Percentiles rank a stretch among this genome's conserved stretches.
Conservation (phyloP, 1,284 basidiomycete species). For the Sphagnurus paluster region DNA sequence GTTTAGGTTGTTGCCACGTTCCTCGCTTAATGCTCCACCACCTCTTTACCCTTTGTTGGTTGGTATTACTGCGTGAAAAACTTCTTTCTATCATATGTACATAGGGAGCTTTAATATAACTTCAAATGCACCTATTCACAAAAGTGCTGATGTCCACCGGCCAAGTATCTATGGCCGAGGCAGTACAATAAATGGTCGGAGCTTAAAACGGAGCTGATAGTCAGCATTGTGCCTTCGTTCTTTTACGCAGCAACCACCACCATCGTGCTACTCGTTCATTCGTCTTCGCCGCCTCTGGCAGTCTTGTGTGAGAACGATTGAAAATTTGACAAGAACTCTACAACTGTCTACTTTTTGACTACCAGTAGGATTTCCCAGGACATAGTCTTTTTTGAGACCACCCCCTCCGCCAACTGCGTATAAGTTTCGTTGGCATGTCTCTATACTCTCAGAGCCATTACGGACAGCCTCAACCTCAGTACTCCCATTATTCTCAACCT, state of each 20-base stretch:
- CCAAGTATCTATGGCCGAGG: no score
- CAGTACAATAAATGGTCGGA: conserved; percentile 33
- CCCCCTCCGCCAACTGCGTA: conserved; percentile 7
- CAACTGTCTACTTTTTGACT: conserved; percentile 18
- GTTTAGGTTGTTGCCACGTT: conserved; percentile 5
- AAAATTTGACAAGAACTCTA: conserved; percentile 30
- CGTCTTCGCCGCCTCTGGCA: conserved; percentile 33
- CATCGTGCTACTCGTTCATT: conserved; percentile 30
- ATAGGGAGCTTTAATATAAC: no score
- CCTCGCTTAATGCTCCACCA: neutral
- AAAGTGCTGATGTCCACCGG: no score
- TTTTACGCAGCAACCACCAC: conserved; percentile 38
- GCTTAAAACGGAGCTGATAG: conserved; percentile 32
- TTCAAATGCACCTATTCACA: no score
- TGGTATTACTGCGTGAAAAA: neutral
- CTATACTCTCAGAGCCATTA: conserved; percentile 41
- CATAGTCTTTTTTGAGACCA: conserved; percentile 17
- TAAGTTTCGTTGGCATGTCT: conserved; percentile 33
- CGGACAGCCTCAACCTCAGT: conserved; percentile 38
- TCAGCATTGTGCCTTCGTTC: conserved; percentile 20
- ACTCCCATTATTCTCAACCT: conserved; percentile 41
- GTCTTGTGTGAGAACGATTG: conserved; percentile 37
- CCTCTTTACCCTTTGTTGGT: neutral
- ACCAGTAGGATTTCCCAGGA: conserved; percentile 15
- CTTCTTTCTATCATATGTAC: neutral